Percentiles rank a stretch among this genome's conserved stretches.
Evolutionary conservation across 371 early-diverging fungal genomes (phyloP).

Genomic region (Haplosporangium sp.): DNA sequence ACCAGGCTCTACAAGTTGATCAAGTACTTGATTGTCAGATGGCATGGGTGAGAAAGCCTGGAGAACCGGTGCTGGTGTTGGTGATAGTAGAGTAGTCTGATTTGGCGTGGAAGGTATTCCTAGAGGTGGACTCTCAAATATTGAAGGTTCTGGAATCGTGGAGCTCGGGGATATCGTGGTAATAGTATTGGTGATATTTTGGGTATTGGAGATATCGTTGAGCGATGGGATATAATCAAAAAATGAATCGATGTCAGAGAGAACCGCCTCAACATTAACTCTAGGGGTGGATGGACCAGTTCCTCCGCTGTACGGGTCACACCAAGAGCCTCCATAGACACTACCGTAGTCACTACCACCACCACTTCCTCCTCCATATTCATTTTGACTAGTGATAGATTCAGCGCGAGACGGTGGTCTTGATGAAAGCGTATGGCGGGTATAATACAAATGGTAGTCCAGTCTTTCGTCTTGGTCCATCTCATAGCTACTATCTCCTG

Average conservation of each 20-base stretch:
- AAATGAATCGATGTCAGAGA: constrained; percentile 51
- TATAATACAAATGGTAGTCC: constrained; percentile 56
- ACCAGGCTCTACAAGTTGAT: not conserved
- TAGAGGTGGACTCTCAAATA: constrained; percentile 21
- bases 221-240: constrained; percentile 41
- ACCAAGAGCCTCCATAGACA: constrained; percentile 21
- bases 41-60: not conserved
- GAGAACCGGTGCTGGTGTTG: constrained; percentile 1
- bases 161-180: constrained; percentile 19
- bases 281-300: constrained; percentile 41
- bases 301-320: constrained; percentile 22
- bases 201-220: not conserved
- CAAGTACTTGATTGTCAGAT: not conserved
- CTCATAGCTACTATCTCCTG: constrained; percentile 37
- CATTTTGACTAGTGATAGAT: constrained; percentile 41
- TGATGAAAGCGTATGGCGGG: constrained; percentile 52
- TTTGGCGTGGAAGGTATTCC: constrained; percentile 2
- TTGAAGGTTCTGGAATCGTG: constrained; percentile 22
- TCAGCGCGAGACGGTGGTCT: constrained; percentile 50
- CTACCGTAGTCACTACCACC: constrained; percentile 55
- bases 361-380: constrained; percentile 57
- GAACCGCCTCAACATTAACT: constrained; percentile 45
- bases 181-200: constrained; percentile 8
- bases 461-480: constrained; percentile 53
- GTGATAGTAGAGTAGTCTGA: not conserved